Conservation (phyloP, 2,329 filamentous ascomycete genomes). For the Plenodomus tracheiphilus region DNA sequence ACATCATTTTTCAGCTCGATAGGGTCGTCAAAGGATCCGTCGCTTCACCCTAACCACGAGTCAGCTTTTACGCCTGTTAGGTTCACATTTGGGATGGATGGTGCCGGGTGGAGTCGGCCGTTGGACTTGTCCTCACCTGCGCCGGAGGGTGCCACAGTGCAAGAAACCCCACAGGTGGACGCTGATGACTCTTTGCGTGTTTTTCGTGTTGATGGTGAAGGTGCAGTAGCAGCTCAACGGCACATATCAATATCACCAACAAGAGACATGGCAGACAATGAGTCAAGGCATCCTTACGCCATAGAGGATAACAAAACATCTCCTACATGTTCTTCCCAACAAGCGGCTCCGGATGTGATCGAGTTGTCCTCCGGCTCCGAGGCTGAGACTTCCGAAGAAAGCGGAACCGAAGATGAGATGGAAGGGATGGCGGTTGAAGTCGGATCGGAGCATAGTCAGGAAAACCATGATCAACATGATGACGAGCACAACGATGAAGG, state of each 20-base stretch:
- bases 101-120: constrained; percentile 27
- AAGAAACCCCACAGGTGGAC: background rate
- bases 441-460: background rate
- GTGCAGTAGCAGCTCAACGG: background rate
- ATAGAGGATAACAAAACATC: background rate
- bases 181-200: background rate
- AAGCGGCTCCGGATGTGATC: constrained; percentile 9
- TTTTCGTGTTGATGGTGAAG: background rate
- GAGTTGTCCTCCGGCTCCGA: constrained; percentile 18
- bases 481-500: constrained; percentile 1
- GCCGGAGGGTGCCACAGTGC: constrained; percentile 7
- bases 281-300: background rate
- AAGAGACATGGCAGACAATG: background rate
- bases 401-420: constrained; percentile 2
- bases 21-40: constrained; percentile 25
- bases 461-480: constrained; percentile 1
- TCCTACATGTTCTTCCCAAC: background rate
- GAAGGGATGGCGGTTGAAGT: background rate
- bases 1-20: constrained; percentile 42
- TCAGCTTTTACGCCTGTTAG: constrained; percentile 42
- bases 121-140: constrained; percentile 20
- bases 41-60: constrained; percentile 34
- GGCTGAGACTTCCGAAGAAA: constrained; percentile 5
- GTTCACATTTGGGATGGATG: constrained; percentile 43
- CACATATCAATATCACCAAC: background rate